Conservation (phyloP, 805 yeast species). For the Wickerhamomyces ciferrii region DNA sequence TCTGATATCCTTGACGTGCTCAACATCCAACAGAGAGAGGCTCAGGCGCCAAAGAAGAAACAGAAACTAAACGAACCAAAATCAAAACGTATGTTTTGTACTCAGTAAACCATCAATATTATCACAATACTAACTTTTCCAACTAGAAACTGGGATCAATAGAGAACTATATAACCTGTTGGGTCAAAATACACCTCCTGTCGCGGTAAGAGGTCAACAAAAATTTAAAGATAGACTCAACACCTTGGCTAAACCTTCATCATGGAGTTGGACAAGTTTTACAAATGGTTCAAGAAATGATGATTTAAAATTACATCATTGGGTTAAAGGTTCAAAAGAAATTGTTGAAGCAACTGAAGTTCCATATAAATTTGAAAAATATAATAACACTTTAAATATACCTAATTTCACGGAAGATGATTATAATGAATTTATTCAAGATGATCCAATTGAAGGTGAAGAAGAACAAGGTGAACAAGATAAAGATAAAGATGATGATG, state of each 20-base stretch:
- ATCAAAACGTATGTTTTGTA: constrained; percentile 17
- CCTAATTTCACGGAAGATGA: constrained; percentile 66
- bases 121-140: neutral
- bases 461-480: constrained; percentile 2
- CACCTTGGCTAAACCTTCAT: constrained; percentile 58
- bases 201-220: constrained; percentile 43
- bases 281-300: constrained; percentile 46
- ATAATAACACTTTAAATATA: constrained; percentile 59
- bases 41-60: constrained; percentile 25
- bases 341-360: constrained; percentile 21
- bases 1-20: constrained; percentile 75
- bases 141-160: constrained; percentile 65
- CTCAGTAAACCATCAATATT: too few relatives aligned
- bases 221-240: constrained; percentile 63
- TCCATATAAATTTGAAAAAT: constrained; percentile 70
- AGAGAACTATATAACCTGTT: constrained; percentile 83
- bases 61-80: constrained; percentile 20
- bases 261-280: constrained; percentile 76
- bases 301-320: constrained; percentile 59
- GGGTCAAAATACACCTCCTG: constrained; percentile 91
- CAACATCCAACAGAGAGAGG: constrained; percentile 44
- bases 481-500: neutral
- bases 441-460: constrained; percentile 8
- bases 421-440: constrained; percentile 45
- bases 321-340: constrained; percentile 73